Evolutionary conservation across 257 asterid genomes (phyloP), one percentile per base, ranked within the genome.

Genomic region (Gentiana straminea): DNA sequence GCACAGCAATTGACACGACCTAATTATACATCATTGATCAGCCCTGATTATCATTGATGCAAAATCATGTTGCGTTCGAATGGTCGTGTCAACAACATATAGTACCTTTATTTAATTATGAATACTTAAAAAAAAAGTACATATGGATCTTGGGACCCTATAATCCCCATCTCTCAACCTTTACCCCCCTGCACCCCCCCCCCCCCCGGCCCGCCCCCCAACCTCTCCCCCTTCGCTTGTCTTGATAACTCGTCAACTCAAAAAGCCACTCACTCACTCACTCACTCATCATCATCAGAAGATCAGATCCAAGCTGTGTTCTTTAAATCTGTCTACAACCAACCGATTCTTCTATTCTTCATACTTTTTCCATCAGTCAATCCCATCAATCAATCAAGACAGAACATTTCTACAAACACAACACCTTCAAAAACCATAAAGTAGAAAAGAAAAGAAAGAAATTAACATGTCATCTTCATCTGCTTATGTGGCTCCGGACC

Each of bases 361-460:
- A 24, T 24, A 24, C 24, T 24, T 24, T 24, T 24, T 24, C 69
- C 80, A 76, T 81, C 78, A 70, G 79, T 84, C 94, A 79, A 65
- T 79, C 86, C 24, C 13, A 79, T 84, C 96, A 73, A 85, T 82
- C 94, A 85, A 83, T 82, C 97, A 83, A 87, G 76, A 80, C 88
- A 79, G 70, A 24, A 24, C 24, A 24, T 24, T 24, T 24, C 24
- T 24, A 24, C 24, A 24, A 24, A 24, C 24, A 24, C 24, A 24
- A 24, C 24, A 24, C 24, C 24, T 24, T 24, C 24, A 24, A 24
- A 24, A 24, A 24, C 24, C 24, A 24, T 47, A 64, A 49, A 2
- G 37, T 55, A 24, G 44, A 41, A 43, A 38, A 39, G 8, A 39
- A 8, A 5, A 39, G 33, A 15, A 45, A 8, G 4, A 49, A 9